Evolutionary conservation across 176 grass and related monocot species (phyloP).

Genomic region (Triticum timopheevii): DNA sequence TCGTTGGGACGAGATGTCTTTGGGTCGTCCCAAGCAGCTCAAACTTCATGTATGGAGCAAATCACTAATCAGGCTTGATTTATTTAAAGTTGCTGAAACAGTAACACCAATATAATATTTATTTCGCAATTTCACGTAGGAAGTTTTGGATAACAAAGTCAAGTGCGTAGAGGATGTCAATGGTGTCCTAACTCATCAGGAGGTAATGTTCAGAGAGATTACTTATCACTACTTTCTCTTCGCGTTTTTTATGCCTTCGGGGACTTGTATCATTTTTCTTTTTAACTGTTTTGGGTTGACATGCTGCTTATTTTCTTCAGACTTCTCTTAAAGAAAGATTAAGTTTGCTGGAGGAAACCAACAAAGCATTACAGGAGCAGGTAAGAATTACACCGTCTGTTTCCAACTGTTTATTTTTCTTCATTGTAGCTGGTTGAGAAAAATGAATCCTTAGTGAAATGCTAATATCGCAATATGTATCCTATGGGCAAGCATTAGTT

Average conservation of each 20-base stretch:
- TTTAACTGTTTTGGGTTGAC: constrained; percentile 24
- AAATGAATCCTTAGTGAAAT: constrained; percentile 1
- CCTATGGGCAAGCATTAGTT: background rate
- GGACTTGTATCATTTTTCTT: constrained; percentile 1
- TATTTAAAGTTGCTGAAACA: constrained; percentile 11
- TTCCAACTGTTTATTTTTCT: constrained; percentile 22
- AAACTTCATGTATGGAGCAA: background rate
- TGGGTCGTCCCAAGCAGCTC: background rate
- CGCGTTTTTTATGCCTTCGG: constrained; percentile 2
- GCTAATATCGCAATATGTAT: constrained; percentile 13
- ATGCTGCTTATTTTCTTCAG: constrained; percentile 45
- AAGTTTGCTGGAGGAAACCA: constrained; percentile 63
- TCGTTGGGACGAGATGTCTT: no score
- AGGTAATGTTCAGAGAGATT: constrained; percentile 50
- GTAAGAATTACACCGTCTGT: constrained; percentile 47
- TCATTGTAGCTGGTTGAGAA: constrained; percentile 12
- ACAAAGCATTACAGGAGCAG: constrained; percentile 48
- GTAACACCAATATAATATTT: background rate
- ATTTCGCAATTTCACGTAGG: constrained; percentile 46
- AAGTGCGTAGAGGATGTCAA: constrained; percentile 57
- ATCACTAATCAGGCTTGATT: background rate
- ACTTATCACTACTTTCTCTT: constrained; percentile 12
- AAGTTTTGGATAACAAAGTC: constrained; percentile 55
- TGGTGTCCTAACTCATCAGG: constrained; percentile 43
- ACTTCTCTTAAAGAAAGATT: constrained; percentile 60